Evolutionary conservation across 768 basidiomycete genomes (phyloP).

Genomic region (Imleria badia): DNA sequence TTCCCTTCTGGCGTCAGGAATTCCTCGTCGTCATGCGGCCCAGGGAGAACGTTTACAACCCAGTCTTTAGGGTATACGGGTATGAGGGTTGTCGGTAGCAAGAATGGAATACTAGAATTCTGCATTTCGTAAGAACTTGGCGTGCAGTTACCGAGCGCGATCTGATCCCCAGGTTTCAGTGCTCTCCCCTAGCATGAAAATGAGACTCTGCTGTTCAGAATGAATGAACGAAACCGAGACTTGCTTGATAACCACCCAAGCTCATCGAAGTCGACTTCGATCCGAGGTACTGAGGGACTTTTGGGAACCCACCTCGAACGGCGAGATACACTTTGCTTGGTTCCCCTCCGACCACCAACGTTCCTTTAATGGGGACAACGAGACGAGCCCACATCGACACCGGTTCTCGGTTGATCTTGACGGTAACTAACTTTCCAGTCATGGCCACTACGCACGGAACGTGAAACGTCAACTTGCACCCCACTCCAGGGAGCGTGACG

Average conservation of each 20-base stretch:
- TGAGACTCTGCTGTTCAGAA: slow-evolving; percentile 7
- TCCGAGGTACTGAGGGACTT: slow-evolving; percentile 53
- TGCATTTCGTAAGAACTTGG: slow-evolving; percentile 19
- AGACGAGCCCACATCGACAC: slow-evolving; percentile 51
- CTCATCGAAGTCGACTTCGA: slow-evolving; percentile 68
- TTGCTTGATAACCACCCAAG: slow-evolving; percentile 57
- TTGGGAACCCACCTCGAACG: slow-evolving; percentile 60
- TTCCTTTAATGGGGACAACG: slow-evolving; percentile 43
- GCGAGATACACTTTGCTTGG: slow-evolving; percentile 45
- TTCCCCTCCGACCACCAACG: slow-evolving; percentile 38
- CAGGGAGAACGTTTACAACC: slow-evolving; percentile 54
- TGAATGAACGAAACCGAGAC: slow-evolving; percentile 1
- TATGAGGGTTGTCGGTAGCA: slow-evolving; percentile 31
- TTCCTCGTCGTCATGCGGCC: slow-evolving; percentile 61
- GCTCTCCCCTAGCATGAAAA: slow-evolving; percentile 44
- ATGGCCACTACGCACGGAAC: slow-evolving; percentile 49
- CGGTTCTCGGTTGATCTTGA: slow-evolving; percentile 41
- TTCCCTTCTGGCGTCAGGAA: slow-evolving; percentile 53
- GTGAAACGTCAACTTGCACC: slow-evolving; percentile 51
- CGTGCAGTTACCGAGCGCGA: slow-evolving; percentile 39
- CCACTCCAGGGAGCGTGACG: slow-evolving; percentile 43
- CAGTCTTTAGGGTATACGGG: slow-evolving; percentile 50
- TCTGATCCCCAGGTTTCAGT: slow-evolving; percentile 49
- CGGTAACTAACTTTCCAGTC: slow-evolving; percentile 48
- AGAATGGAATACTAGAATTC: neutral